Percentiles rank a stretch among this genome's conserved stretches.
phyloP scores from a whole-genome alignment of 768 basidiomycete genomes.

The Mrakia hoshinonis region DNA sequence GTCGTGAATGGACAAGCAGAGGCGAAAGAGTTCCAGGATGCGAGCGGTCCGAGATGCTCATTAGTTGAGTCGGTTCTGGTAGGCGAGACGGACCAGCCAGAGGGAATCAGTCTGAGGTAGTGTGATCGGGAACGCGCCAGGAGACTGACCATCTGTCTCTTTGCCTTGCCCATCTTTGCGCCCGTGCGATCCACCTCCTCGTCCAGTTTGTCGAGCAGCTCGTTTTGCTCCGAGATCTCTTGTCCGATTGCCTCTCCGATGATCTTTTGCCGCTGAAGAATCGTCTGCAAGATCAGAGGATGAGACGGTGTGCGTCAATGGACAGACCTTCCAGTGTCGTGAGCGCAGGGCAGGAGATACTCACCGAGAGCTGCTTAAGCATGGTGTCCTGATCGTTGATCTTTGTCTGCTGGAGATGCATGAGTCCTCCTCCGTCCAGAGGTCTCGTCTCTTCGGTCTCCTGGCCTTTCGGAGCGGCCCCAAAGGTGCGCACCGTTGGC shows the following conservation, averaged over 20 bases:
- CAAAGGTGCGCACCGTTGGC: constrained; percentile 59
- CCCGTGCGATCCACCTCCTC: constrained; percentile 68
- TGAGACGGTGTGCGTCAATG: too few relatives aligned
- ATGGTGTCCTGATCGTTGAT: constrained; percentile 77
- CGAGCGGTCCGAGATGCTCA: background rate
- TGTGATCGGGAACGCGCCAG: too few relatives aligned
- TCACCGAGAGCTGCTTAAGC: constrained; percentile 59
- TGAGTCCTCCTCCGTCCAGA: constrained; percentile 69
- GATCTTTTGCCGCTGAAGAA: constrained; percentile 73
- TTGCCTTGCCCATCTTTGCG: constrained; percentile 66
- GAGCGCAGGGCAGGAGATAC: background rate
- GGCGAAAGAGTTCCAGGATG: too few relatives aligned
- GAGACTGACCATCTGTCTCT: constrained; percentile 53
- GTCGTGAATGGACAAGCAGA: too few relatives aligned
- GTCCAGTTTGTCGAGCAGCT: constrained; percentile 70
- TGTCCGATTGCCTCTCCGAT: constrained; percentile 75
- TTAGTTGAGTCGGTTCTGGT: constrained; percentile 21
- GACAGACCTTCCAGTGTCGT: background rate
- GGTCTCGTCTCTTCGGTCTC: constrained; percentile 83
- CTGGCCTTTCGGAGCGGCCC: constrained; percentile 49
- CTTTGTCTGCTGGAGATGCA: constrained; percentile 69
- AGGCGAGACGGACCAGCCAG: background rate
- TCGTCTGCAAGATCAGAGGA: constrained; percentile 40
- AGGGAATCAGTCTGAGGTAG: background rate
- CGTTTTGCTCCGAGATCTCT: constrained; percentile 76